Conservation (phyloP, 148 eudicot species). For the Silene latifolia region DNA sequence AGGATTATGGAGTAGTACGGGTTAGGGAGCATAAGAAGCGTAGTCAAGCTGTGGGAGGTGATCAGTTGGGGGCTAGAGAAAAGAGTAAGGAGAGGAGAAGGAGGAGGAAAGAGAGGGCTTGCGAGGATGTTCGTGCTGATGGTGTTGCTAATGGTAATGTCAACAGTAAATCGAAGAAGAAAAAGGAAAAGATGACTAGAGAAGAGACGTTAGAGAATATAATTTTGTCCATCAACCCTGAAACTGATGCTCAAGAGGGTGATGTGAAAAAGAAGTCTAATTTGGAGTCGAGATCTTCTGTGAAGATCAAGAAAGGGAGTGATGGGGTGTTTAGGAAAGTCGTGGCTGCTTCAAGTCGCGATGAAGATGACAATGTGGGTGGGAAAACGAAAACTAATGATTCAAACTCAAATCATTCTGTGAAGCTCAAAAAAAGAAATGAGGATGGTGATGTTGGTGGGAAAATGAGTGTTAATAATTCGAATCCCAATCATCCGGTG, state of each 20-base stretch:
- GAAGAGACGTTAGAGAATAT: neutral
- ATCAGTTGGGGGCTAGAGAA: neutral
- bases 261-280: neutral
- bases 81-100: neutral
- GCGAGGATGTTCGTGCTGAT: neutral
- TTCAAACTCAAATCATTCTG: neutral
- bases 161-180: neutral
- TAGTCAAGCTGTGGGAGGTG: neutral
- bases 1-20: neutral
- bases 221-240: neutral
- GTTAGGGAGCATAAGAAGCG: neutral
- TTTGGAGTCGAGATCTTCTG: neutral
- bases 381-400: neutral
- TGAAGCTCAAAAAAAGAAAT: neutral
- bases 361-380: neutral
- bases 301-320: neutral
- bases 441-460: neutral
- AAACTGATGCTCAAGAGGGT: neutral
- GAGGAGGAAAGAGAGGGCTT: neutral
- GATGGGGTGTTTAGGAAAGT: conserved; percentile 12
- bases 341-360: neutral
- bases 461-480: neutral
- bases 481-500: neutral
- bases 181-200: neutral
- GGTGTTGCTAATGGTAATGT: conserved; percentile 1